phyloP scores from a whole-genome alignment of 768 basidiomycete genomes.

The Rhodotorula sphaerocarpa region DNA sequence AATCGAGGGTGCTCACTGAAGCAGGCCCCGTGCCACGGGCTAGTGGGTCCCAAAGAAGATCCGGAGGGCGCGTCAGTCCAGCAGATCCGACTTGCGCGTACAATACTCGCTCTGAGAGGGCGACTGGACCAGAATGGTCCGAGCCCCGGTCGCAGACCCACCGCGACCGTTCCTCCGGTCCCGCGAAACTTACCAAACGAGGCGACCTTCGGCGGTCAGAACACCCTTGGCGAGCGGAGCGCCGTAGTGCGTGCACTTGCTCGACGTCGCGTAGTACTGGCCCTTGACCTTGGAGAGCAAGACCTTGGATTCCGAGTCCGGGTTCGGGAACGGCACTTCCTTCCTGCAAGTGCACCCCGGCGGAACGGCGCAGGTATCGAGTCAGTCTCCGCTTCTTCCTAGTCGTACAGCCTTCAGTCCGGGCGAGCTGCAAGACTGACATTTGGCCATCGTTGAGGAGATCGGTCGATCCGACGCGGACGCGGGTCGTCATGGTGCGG shows the following conservation, averaged over 20 bases:
- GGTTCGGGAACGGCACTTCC: constrained; percentile 50
- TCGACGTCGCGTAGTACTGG: constrained; percentile 54
- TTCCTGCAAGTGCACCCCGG: constrained; percentile 64
- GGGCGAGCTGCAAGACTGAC: constrained; percentile 42
- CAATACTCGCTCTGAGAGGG: too few relatives aligned
- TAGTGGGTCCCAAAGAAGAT: constrained; percentile 36
- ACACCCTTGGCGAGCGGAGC: constrained; percentile 78
- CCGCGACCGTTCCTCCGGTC: not conserved
- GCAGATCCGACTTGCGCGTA: too few relatives aligned
- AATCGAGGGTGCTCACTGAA: too few relatives aligned
- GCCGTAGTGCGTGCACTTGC: constrained; percentile 85
- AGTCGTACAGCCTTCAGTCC: too few relatives aligned
- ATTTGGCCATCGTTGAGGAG: constrained; percentile 63
- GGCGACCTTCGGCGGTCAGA: constrained; percentile 64
- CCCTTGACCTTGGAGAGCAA: constrained; percentile 66
- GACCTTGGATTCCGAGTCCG: constrained; percentile 68
- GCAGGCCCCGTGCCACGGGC: constrained; percentile 88
- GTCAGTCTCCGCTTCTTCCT: too few relatives aligned
- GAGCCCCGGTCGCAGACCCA: constrained; percentile 41
- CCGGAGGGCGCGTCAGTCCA: not conserved
- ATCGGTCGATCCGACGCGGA: constrained; percentile 54
- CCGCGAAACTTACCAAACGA: constrained; percentile 52
- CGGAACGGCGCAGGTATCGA: too few relatives aligned
- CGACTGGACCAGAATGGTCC: constrained; percentile 34
- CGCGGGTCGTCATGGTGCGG: constrained; percentile 4